Evolutionary conservation across 106 monocot species (phyloP).

Genomic region (Amphibolis antarctica): DNA sequence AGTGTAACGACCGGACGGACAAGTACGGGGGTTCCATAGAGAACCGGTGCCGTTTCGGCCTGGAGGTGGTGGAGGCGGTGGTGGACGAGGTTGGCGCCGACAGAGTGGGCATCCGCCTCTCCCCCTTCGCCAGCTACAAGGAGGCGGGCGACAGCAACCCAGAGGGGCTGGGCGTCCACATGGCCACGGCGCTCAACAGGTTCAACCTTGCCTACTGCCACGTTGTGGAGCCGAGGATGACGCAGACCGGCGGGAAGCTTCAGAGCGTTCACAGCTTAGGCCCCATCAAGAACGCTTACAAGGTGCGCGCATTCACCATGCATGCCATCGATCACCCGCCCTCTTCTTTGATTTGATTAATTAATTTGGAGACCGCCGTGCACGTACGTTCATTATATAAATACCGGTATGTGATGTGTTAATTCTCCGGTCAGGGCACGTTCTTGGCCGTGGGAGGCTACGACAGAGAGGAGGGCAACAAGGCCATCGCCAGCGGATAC

Average conservation of each 20-base stretch:
- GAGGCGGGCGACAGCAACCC: conserved; percentile 24
- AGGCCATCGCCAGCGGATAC: conserved; percentile 3
- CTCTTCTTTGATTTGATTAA: too few species aligned
- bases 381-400: too few species aligned
- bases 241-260: not conserved
- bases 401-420: too few species aligned
- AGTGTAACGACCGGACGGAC: conserved; percentile 43
- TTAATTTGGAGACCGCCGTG: too few species aligned
- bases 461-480: conserved; percentile 17
- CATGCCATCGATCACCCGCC: too few species aligned
- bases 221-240: conserved; percentile 12
- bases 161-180: conserved; percentile 9
- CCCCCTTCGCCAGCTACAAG: conserved; percentile 31
- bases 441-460: conserved; percentile 18
- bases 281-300: conserved; percentile 8
- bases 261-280: not conserved
- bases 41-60: conserved; percentile 54
- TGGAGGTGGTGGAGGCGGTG: conserved; percentile 44
- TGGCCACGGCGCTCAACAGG: conserved; percentile 6
- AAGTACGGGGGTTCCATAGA: conserved; percentile 45
- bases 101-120: conserved; percentile 49
- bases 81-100: conserved; percentile 37
- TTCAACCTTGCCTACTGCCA: conserved; percentile 12
- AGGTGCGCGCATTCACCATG: too few species aligned
- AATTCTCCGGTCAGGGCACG: conserved; percentile 2